phyloP scores from a whole-genome alignment of 2,329 filamentous ascomycete species.

The Dactylellina cionopaga region DNA sequence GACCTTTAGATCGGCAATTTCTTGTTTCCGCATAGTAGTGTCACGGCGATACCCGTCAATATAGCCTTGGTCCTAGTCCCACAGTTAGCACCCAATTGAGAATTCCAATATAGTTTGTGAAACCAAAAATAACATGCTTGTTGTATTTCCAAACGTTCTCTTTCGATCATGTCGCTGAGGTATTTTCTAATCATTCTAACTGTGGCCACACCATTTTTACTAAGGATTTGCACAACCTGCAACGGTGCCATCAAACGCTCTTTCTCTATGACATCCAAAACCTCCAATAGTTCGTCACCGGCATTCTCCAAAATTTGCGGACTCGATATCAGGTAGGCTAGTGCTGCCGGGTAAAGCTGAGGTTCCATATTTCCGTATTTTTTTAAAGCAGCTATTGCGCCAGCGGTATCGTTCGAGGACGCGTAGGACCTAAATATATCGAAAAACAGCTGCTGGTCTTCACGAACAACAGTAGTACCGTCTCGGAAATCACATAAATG shows the following conservation, averaged over 20 bases:
- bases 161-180: slow-evolving; percentile 84
- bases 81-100: not conserved
- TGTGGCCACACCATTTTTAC: slow-evolving; percentile 81
- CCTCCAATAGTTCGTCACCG: slow-evolving; percentile 78
- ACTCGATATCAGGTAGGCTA: slow-evolving; percentile 92
- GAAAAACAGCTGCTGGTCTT: slow-evolving; percentile 88
- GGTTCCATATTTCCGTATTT: slow-evolving; percentile 94
- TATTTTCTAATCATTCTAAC: slow-evolving; percentile 98
- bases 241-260: slow-evolving; percentile 94
- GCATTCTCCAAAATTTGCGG: slow-evolving; percentile 83
- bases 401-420: slow-evolving; percentile 86
- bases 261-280: slow-evolving; percentile 86
- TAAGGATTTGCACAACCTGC: slow-evolving; percentile 93
- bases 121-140: slow-evolving; percentile 60
- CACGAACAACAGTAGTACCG: slow-evolving; percentile 89
- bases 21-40: slow-evolving; percentile 79
- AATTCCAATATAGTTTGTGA: not conserved
- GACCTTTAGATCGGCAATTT: slow-evolving; percentile 78
- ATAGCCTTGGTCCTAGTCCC: not conserved
- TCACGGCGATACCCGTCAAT: slow-evolving; percentile 86
- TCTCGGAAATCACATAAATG: slow-evolving; percentile 89
- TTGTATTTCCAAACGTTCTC: slow-evolving; percentile 86
- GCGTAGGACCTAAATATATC: slow-evolving; percentile 98
- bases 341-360: slow-evolving; percentile 87
- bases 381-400: slow-evolving; percentile 85